Base-by-base conservation (phyloP, 495 filamentous ascomycete species). In the Aspergillus sclerotiicarbonarius region DNA sequence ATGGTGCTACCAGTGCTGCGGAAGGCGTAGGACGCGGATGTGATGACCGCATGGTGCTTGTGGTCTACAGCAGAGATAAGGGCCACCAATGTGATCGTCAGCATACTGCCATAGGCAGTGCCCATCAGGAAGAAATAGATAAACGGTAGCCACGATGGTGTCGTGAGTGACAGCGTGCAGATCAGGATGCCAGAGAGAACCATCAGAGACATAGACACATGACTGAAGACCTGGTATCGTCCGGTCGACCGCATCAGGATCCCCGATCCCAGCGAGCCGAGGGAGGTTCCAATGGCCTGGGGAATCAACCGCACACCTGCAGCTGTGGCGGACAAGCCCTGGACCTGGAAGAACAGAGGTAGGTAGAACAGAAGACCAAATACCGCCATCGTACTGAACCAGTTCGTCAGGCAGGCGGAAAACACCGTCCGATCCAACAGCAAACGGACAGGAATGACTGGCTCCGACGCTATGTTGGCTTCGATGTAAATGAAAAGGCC, bases 11-110 rank as follows among this genome's bases (percentile, higher is more conserved):
- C 92, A 0, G 91, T 91, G 13, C 86, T 87, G 32, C 90, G 85
- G 70, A 91, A 92, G 3, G 88, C 87, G 62, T 91, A 96, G 0
- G 85, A 90, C 3, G 89, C 87, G 0, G 89, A 91, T 3, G 92
- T 96, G 57, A 91, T 83, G 35, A 94, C 87, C 7, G 92, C 92
- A 65, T 96, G 92, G 55, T 93, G 79, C 7, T 87, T 75, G 67
- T 92, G 90, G 47, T 89, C 86, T 29, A 96, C 91, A 0, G 90
- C 86, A 5, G 88, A 83, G 31, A 97, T 89, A 47, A 91, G 83
- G 0, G 89, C 87, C 10, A 96, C 79, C 31, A 96, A 76, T 0
- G 87, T 91, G 31, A 90, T 78, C 10, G 90, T 95, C 33, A 97
- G 79, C 74, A 89, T 89, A 46, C 84, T 87, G 18, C 90, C 89